Base-by-base conservation (phyloP, 2,329 filamentous ascomycete genomes). In the Plectosphaerella plurivora region DNA sequence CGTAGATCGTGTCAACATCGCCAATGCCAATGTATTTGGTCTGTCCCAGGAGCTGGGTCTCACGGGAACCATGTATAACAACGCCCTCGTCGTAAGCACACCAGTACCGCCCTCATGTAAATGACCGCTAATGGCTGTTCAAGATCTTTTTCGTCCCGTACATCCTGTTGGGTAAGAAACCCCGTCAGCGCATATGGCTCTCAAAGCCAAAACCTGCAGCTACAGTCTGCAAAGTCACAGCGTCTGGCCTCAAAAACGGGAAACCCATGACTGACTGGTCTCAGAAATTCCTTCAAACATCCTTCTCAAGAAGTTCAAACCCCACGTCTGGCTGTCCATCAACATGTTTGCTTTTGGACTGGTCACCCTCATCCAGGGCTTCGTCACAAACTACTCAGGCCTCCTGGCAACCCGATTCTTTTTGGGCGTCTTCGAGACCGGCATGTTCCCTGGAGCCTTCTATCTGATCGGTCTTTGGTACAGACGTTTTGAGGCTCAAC, bases 381-480 rank as follows among this genome's bases (percentile, higher is more conserved):
- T 96, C 7, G 87, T 91, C 3, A 74, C 83, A 54, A 95, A 83
- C 63, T 97, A 92, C 70, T 73, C 77, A 41, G 90, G 91, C 1
- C 74, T 97, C 15, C 77, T 96, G 48, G 78, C 84, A 0, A 91
- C 89, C 3, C 82, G 90, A 35, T 96, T 96, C 75, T 93, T 97
- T 67, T 78, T 97, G 1, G 92, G 92, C 9, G 49, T 89, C 1
- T 87, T 86, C 55, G 86, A 91, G 71, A 83, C 84, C 5, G 87
- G 86, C 68, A 89, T 91, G 79, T 89, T 39, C 15, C 37, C 37
- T 18, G 37, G 37, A 9, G 37, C 71, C 48, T 79, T 88, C 64
- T 88, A 91, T 63, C 73, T 92, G 8, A 84, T 91, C 55, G 84
- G 89, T 53, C 93, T 93, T 86, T 95, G 89, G 91, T 99, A 97